These are phyloP conservation scores for Taphrina wiesneri DNA, from an alignment of 1,139 yeast species.

Conservation along the genomic window DNA sequence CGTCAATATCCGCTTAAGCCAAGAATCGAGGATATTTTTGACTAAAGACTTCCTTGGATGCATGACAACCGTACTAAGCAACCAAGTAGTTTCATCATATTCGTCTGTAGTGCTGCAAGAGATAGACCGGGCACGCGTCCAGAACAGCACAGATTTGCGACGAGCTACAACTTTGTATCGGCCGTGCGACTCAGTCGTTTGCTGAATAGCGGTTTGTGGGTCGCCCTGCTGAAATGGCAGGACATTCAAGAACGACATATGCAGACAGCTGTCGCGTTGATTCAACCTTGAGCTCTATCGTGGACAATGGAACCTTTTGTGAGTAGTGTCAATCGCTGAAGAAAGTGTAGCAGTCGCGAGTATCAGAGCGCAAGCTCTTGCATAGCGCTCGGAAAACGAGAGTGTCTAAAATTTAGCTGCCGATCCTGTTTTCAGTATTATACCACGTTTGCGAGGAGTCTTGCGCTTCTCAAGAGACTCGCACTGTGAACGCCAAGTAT, in stretches of 20 bases:
- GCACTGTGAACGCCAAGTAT: no score
- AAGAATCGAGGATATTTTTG: slow-evolving; percentile 17
- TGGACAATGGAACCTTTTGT: no score
- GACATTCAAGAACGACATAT: slow-evolving; percentile 37
- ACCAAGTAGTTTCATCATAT: slow-evolving; percentile 20
- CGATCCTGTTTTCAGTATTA: no score
- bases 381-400: no score
- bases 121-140: slow-evolving; percentile 6
- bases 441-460: no score
- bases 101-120: slow-evolving; percentile 3
- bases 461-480: no score
- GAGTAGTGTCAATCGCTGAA: no score
- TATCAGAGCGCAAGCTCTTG: no score
- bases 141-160: slow-evolving; percentile 32
- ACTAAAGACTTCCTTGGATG: slow-evolving; percentile 16
- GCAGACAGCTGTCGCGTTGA: no score
- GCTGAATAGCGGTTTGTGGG: slow-evolving; percentile 10
- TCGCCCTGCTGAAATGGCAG: slow-evolving; percentile 34
- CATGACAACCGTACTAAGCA: slow-evolving; percentile 20
- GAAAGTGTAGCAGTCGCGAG: no score
- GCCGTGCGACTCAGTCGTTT: slow-evolving; percentile 6
- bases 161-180: slow-evolving; percentile 31
- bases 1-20: slow-evolving; percentile 12
- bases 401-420: no score
- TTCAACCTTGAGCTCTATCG: no score